A percentile compares a stretch with the other conserved stretches of the same genome.
These are phyloP conservation scores for Laetiporus sulphureus DNA, from an alignment of 1,284 basidiomycete genomes.

Conservation along the genomic window DNA sequence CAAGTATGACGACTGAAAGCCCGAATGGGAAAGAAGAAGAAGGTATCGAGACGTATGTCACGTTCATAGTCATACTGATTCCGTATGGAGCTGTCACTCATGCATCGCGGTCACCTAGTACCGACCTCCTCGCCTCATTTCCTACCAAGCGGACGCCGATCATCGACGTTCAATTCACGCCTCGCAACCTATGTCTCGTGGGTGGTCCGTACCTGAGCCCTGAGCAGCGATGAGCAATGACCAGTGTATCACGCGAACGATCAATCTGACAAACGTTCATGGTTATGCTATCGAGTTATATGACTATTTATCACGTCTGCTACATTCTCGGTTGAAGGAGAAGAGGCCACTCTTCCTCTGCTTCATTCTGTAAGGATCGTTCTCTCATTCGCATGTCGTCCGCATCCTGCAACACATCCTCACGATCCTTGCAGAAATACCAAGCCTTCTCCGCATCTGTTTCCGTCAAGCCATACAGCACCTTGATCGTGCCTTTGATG, in stretches of 20 bases:
- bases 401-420: not conserved
- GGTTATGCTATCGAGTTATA: no score
- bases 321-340: not conserved
- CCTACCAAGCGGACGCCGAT: slow-evolving; percentile 95
- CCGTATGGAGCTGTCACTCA: not conserved
- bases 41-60: slow-evolving; percentile 54
- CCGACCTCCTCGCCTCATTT: slow-evolving; percentile 88
- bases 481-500: not conserved
- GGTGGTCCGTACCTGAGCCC: slow-evolving; percentile 65
- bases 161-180: slow-evolving; percentile 88
- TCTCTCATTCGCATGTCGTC: not conserved
- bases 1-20: slow-evolving; percentile 14
- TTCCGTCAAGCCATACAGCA: not conserved
- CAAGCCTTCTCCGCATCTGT: not conserved
- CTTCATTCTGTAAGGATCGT: not conserved
- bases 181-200: slow-evolving; percentile 89
- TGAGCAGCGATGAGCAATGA: slow-evolving; percentile 48
- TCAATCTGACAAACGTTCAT: no score
- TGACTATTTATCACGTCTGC: not conserved
- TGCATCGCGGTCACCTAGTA: slow-evolving; percentile 39
- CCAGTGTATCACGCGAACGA: no score
- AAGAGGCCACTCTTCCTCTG: slow-evolving; percentile 1
- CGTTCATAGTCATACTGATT: not conserved
- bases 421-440: not conserved
- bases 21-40: slow-evolving; percentile 33